A percentile compares a stretch with the other conserved stretches of the same genome.
Evolutionary conservation across 106 monocot species (phyloP).

Genomic region (Xerophyta viscosa): DNA sequence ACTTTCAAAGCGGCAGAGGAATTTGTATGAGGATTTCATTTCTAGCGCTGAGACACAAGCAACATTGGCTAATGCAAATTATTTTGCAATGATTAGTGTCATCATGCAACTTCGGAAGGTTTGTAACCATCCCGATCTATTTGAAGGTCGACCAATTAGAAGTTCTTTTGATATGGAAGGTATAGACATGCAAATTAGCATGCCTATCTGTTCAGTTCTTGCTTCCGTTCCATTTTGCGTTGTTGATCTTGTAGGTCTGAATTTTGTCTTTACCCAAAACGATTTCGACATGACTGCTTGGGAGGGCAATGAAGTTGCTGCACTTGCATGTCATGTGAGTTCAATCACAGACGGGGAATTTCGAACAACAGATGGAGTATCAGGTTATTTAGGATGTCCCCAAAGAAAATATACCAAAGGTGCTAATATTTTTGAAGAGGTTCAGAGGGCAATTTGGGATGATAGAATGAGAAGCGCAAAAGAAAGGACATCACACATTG

Average conservation of each 20-base stretch:
- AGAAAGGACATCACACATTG: slow-evolving; percentile 65
- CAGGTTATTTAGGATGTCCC: slow-evolving; percentile 11
- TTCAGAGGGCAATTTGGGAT: slow-evolving; percentile 69
- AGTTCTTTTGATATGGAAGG: slow-evolving; percentile 94
- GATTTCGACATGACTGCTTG: slow-evolving; percentile 80
- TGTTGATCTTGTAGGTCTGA: slow-evolving; percentile 60
- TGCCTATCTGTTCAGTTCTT: slow-evolving; percentile 46
- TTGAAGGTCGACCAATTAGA: slow-evolving; percentile 94
- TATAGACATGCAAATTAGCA: slow-evolving; percentile 77
- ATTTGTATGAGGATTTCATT: slow-evolving; percentile 99
- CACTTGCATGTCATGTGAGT: slow-evolving; percentile 17
- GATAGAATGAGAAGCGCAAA: slow-evolving; percentile 60
- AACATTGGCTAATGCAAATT: slow-evolving; percentile 83
- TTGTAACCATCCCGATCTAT: slow-evolving; percentile 99
- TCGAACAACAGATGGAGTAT: slow-evolving; percentile 4
- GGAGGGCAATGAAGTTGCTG: slow-evolving; percentile 63
- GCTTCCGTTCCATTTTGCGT: slow-evolving; percentile 51
- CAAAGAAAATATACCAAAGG: slow-evolving; percentile 26
- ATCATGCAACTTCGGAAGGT: slow-evolving; percentile 99
- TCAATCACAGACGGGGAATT: slow-evolving; percentile 6
- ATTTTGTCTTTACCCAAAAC: slow-evolving; percentile 68
- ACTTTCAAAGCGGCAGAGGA: slow-evolving; percentile 81
- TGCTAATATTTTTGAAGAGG: slow-evolving; percentile 74
- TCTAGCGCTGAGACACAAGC: slow-evolving; percentile 96
- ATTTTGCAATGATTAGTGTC: slow-evolving; percentile 99